phyloP scores from a whole-genome alignment of 2,329 filamentous ascomycete genomes.

The Shiraia sp. region DNA sequence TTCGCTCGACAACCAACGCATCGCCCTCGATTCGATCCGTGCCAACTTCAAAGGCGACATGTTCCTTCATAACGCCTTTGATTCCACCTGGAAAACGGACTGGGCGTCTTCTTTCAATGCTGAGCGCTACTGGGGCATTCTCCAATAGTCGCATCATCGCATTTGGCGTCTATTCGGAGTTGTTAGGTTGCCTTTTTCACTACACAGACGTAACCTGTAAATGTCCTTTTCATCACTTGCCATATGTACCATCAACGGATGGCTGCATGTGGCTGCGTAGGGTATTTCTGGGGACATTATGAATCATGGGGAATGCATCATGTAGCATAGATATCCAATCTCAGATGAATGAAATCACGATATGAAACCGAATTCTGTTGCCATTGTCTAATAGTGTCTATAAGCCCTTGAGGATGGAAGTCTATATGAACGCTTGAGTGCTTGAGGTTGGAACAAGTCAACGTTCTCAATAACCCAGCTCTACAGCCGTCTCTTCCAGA shows the following conservation, averaged over 20 bases:
- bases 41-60: slow-evolving; percentile 61
- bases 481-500: slow-evolving; percentile 54
- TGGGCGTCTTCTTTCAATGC: slow-evolving; percentile 65
- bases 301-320: slow-evolving; percentile 26
- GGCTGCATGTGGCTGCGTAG: slow-evolving; percentile 13
- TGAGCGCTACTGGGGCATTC: slow-evolving; percentile 74
- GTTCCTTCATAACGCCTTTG: slow-evolving; percentile 78
- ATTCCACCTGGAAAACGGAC: slow-evolving; percentile 78
- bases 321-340: slow-evolving; percentile 37
- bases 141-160: slow-evolving; percentile 14
- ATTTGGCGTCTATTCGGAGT: not conserved
- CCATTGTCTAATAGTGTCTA: not conserved
- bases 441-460: not conserved
- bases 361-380: not conserved
- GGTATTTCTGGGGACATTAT: slow-evolving; percentile 31
- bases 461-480: slow-evolving; percentile 29
- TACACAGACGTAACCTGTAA: slow-evolving; percentile 13
- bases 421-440: not conserved
- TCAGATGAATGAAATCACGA: slow-evolving; percentile 18
- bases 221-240: slow-evolving; percentile 17
- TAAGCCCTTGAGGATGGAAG: not conserved
- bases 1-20: slow-evolving; percentile 65
- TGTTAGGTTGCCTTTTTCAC: slow-evolving; percentile 2
- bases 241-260: slow-evolving; percentile 15
- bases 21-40: slow-evolving; percentile 69